Evolutionary conservation across 176 grass and related monocot species (phyloP).

Genomic region (Rhynchospora pubera): DNA sequence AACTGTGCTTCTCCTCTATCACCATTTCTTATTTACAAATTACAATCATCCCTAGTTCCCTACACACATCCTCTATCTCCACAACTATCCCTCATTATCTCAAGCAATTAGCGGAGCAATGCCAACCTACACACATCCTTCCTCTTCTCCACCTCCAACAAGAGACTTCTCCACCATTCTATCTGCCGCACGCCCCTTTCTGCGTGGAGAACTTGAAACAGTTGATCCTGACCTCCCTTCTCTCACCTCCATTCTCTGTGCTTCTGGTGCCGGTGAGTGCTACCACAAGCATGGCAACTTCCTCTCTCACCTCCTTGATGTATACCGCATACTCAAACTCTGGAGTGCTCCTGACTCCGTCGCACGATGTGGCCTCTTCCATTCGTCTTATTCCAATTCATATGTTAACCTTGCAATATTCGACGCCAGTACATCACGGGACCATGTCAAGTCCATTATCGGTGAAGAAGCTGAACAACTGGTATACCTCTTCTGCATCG

Average conservation of each 20-base stretch:
- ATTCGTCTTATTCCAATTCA: constrained; percentile 59
- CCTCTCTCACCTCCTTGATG: constrained; percentile 39
- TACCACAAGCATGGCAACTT: constrained; percentile 64
- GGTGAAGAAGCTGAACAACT: constrained; percentile 43
- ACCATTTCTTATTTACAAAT: not conserved
- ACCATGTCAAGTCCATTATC: constrained; percentile 27
- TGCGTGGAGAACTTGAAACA: constrained; percentile 39
- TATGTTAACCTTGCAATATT: constrained; percentile 64
- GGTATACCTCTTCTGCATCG: constrained; percentile 46
- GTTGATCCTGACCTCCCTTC: constrained; percentile 43
- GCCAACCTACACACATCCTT: constrained; percentile 4
- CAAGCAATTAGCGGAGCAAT: not conserved
- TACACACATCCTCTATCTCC: too few relatives aligned
- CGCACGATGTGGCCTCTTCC: constrained; percentile 54
- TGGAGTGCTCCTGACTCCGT: constrained; percentile 33
- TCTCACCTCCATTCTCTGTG: constrained; percentile 31
- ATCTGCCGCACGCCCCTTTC: constrained; percentile 39
- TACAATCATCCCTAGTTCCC: too few relatives aligned
- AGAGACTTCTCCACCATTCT: constrained; percentile 31
- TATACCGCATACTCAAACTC: constrained; percentile 44
- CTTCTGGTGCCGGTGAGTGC: constrained; percentile 50
- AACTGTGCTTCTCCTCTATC: constrained; percentile 1
- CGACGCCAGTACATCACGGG: constrained; percentile 31
- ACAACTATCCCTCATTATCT: not conserved
- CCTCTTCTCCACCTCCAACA: not conserved